Conservation (phyloP, 1,284 basidiomycete species). For the Malassezia sympodialis region DNA sequence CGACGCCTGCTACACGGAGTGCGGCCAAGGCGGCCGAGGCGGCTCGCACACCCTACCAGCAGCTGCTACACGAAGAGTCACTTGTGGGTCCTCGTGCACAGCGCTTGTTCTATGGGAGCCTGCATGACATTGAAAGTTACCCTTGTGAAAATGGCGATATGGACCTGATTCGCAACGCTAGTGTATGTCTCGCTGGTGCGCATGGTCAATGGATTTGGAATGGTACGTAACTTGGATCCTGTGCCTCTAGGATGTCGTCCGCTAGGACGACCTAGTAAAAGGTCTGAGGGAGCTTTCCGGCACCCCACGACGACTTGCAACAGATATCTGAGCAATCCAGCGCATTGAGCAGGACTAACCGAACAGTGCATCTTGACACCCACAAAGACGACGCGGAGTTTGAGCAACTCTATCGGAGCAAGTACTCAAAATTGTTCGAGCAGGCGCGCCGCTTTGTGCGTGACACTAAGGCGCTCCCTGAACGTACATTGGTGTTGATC, state of each 20-base stretch:
- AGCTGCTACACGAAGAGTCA: conserved; percentile 15
- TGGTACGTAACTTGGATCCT: conserved; percentile 15
- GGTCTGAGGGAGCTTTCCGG: conserved; percentile 25
- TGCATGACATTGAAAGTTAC: conserved; percentile 79
- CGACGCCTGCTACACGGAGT: conserved; percentile 1
- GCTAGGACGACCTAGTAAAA: conserved; percentile 29
- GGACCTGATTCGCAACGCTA: conserved; percentile 67
- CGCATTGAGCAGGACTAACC: background rate
- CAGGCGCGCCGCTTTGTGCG: conserved; percentile 66
- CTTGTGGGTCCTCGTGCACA: conserved; percentile 47
- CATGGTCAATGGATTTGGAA: conserved; percentile 72
- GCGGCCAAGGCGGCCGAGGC: conserved; percentile 5
- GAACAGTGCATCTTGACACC: conserved; percentile 71
- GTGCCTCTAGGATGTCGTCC: background rate
- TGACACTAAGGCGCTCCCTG: conserved; percentile 57
- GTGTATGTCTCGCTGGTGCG: conserved; percentile 64
- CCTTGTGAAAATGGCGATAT: conserved; percentile 84
- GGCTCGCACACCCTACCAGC: conserved; percentile 9
- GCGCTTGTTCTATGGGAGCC: conserved; percentile 71
- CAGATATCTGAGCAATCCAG: conserved; percentile 6
- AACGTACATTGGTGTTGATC: conserved; percentile 61
- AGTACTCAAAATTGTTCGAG: conserved; percentile 62
- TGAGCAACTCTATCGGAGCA: conserved; percentile 62
- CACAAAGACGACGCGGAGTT: conserved; percentile 69
- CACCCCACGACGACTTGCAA: conserved; percentile 1